A percentile compares a stretch with the other conserved stretches of the same genome.
These are phyloP conservation scores for Rhizopogon roseolus DNA, from an alignment of 768 basidiomycete genomes.

Conservation along the genomic window DNA sequence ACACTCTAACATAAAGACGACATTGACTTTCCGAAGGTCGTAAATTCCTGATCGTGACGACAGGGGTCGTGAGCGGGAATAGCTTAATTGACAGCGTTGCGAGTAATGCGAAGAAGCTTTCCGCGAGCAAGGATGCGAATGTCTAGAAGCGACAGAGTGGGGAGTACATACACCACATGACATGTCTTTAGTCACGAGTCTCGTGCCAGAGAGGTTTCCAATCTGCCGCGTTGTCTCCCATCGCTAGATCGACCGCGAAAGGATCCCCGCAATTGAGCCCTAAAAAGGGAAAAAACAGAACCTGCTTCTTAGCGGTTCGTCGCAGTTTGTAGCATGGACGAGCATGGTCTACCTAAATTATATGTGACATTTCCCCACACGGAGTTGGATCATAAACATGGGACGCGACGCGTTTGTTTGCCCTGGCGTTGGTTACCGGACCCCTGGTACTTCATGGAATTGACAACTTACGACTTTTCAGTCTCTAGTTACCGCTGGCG, in stretches of 20 bases:
- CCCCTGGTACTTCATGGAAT: slow-evolving; percentile 10
- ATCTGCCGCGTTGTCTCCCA: background rate
- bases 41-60: slow-evolving; percentile 86
- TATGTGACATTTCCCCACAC: background rate
- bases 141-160: slow-evolving; percentile 23
- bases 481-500: too few species aligned
- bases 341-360: too few species aligned
- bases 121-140: slow-evolving; percentile 36
- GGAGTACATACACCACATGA: background rate
- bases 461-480: background rate
- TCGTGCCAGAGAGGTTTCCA: background rate
- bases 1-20: background rate
- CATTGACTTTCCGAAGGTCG: slow-evolving; percentile 51
- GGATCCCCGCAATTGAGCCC: background rate
- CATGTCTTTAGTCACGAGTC: background rate
- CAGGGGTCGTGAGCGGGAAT: slow-evolving; percentile 81
- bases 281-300: background rate
- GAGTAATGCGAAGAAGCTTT: slow-evolving; percentile 29
- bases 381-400: slow-evolving; percentile 10
- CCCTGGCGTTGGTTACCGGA: slow-evolving; percentile 20
- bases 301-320: background rate
- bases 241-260: background rate
- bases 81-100: slow-evolving; percentile 68
- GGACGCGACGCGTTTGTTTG: slow-evolving; percentile 50
- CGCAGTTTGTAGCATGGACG: background rate